Conservation (phyloP, 169 alveolate genomes). For the Plasmodium vivax region DNA sequence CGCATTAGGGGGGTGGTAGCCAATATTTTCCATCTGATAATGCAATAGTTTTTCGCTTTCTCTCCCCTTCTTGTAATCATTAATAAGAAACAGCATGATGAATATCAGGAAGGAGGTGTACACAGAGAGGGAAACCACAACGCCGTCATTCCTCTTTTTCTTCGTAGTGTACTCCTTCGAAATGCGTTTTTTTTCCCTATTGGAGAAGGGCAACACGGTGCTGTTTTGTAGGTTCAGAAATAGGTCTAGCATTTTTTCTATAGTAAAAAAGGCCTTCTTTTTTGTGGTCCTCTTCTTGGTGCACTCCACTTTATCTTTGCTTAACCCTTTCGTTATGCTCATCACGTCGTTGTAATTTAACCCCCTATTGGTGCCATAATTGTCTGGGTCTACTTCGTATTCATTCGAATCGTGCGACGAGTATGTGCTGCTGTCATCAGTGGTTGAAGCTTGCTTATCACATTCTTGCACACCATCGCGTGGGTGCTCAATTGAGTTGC, state of each 20-base stretch:
- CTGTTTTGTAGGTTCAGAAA: slow-evolving; percentile 23
- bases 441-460: neutral
- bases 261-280: slow-evolving; percentile 10
- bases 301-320: neutral
- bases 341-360: slow-evolving; percentile 36
- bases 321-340: neutral
- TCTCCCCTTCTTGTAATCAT: slow-evolving; percentile 24
- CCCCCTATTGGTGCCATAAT: neutral
- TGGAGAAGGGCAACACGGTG: slow-evolving; percentile 48
- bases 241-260: slow-evolving; percentile 45
- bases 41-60: slow-evolving; percentile 34
- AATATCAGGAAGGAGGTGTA: slow-evolving; percentile 15
- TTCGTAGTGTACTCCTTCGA: slow-evolving; percentile 32
- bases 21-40: slow-evolving; percentile 63
- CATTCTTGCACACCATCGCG: neutral
- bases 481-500: neutral
- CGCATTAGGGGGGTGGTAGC: neutral
- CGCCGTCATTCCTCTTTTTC: neutral
- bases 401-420: slow-evolving; percentile 4
- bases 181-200: slow-evolving; percentile 56
- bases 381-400: slow-evolving; percentile 25
- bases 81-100: slow-evolving; percentile 33
- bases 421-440: neutral
- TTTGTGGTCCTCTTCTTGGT: neutral
- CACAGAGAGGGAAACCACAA: slow-evolving; percentile 23